phyloP scores from a whole-genome alignment of 2,329 filamentous ascomycete species.

The Raffaelea albimanens region DNA sequence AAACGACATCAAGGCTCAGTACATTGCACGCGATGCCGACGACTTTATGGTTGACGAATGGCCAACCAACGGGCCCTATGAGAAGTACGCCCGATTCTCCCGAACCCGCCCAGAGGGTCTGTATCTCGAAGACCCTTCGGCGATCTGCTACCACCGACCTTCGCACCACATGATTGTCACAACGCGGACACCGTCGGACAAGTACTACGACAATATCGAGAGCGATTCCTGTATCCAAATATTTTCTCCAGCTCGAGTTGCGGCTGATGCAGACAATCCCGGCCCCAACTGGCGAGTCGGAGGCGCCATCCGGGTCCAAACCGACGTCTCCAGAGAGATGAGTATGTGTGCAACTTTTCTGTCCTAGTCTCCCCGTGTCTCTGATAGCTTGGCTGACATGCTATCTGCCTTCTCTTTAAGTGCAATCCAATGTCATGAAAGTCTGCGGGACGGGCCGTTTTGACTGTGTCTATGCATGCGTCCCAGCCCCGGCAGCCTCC shows the following conservation, averaged over 20 bases:
- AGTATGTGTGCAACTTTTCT: no score
- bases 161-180: conserved; percentile 33
- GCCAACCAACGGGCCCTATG: not conserved
- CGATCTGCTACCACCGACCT: conserved; percentile 36
- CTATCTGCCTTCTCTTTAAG: no score
- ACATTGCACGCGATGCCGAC: conserved; percentile 33
- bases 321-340: no score
- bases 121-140: conserved; percentile 26
- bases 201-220: not conserved
- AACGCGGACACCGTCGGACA: conserved; percentile 18
- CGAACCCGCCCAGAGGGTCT: conserved; percentile 2
- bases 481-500: conserved; percentile 30
- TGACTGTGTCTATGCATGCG: conserved; percentile 27
- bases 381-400: no score
- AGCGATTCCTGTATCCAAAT: conserved; percentile 19
- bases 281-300: conserved; percentile 29
- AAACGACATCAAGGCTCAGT: conserved; percentile 25
- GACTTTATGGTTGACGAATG: conserved; percentile 14
- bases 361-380: no score
- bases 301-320: conserved; percentile 7
- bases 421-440: no score
- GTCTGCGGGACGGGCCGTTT: no score
- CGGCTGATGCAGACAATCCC: conserved; percentile 16
- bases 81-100: not conserved
- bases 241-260: conserved; percentile 24